Evolutionary conservation across 1,139 yeast genomes (phyloP), one percentile per base, ranked within the genome.

Genomic region (Kodamaea ohmeri): DNA sequence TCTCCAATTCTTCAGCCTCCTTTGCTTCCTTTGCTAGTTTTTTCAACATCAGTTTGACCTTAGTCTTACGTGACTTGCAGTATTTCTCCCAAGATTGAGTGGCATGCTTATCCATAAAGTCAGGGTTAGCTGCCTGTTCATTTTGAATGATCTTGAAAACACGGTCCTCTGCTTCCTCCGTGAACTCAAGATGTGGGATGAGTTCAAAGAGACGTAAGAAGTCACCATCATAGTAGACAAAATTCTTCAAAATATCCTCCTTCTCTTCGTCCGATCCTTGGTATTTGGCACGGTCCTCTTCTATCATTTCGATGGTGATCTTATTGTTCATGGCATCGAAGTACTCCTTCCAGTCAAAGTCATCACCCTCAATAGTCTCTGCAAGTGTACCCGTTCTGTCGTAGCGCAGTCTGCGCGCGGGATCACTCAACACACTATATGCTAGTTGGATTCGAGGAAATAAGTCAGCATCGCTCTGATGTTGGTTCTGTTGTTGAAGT

Each of bases 401-500:
- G 52, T 78, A 88, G 16, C 76, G 61, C 37, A 65, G 67, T 28
- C 88, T 65, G 46, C 75, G 73, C 34, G 58, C 57, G 1, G 72
- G 67, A 52, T 88, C 94, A 25, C 78, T 70, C 27, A 88, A 63
- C 2, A 88, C 71, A 35, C 83, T 69, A 56, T 85, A 87, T 24
- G 95, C 83, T 56, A 85, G 81, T 53, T 87, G 92, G 20, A 88
- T 71, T 49, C 73, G 64, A 43, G 88, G 85, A 56, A 88, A 88
- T 41, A 53, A 51, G n/a, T 59, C 64, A 41, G 63, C 65, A 43
- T 74, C 71, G 15, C 55, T 60, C 14, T 21, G 28, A 24, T 45
- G 44, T 14, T 48, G 45, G 25, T 44, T 43, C 18, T 37, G 46
- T 43, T 76, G 77, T 41, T 65, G 68, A 32, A 74, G 55, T 55